Conservation (phyloP, 2,329 filamentous ascomycete species). For the Colletotrichum sojae region DNA sequence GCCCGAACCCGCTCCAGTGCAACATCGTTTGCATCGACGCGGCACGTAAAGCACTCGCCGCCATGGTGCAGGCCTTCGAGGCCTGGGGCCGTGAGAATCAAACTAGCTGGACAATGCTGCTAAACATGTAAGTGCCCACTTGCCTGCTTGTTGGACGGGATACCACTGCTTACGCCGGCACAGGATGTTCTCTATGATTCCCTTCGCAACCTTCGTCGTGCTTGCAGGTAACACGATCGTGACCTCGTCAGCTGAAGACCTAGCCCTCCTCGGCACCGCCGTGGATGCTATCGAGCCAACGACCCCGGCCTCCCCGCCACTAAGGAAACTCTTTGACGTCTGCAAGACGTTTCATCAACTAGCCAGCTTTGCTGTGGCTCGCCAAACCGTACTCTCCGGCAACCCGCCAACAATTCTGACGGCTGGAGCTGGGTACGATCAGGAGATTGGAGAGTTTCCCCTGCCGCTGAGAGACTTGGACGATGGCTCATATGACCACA, state of each 20-base stretch:
- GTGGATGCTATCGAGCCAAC: neutral
- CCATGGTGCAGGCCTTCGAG: neutral
- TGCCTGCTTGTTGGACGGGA: no score
- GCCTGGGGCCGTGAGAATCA: neutral
- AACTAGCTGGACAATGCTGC: slow-evolving; percentile 7
- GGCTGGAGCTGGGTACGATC: neutral
- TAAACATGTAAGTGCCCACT: slow-evolving; percentile 15
- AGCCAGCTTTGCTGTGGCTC: slow-evolving; percentile 10
- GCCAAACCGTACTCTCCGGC: neutral
- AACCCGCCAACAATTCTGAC: neutral
- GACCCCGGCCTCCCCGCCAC: neutral
- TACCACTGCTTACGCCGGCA: neutral
- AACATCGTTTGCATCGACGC: slow-evolving; percentile 1
- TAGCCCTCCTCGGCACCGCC: neutral
- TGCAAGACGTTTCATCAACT: slow-evolving; percentile 16
- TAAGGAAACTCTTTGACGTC: neutral
- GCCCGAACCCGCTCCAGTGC: neutral
- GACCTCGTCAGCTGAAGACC: neutral
- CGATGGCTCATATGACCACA: neutral
- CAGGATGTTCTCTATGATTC: slow-evolving; percentile 13
- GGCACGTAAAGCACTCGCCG: neutral
- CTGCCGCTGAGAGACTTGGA: neutral
- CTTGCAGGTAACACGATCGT: slow-evolving; percentile 13
- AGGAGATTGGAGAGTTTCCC: neutral
- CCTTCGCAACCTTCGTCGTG: slow-evolving; percentile 3